These are phyloP conservation scores for Citrus sp. DNA, from an alignment of 345 rosid species.

Conservation along the genomic window DNA sequence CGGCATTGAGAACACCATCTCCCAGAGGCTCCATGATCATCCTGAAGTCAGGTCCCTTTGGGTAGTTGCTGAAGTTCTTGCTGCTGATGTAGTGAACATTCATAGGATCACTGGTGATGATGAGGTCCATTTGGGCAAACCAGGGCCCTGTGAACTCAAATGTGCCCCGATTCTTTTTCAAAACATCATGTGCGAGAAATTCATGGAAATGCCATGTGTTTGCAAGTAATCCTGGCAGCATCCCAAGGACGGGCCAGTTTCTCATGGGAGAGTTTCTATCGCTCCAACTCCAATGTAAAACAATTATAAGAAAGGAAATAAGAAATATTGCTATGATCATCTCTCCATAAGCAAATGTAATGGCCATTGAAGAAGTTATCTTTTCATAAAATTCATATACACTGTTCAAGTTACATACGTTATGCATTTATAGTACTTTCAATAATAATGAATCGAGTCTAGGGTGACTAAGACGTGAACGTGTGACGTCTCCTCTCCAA, in stretches of 20 bases:
- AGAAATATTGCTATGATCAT: background rate
- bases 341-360: no score
- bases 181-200: background rate
- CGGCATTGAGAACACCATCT: no score
- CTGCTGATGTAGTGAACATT: conserved; percentile 8
- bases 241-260: conserved; percentile 22
- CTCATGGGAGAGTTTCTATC: background rate
- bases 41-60: background rate
- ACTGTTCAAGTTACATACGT: no score
- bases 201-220: background rate
- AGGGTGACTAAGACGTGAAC: no score
- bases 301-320: background rate
- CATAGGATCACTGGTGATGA: conserved; percentile 9
- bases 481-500: no score
- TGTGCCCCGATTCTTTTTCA: conserved; percentile 4
- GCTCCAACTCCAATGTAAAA: background rate
- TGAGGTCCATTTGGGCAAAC: conserved; percentile 9
- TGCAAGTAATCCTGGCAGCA: conserved; percentile 13
- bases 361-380: no score
- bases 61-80: conserved; percentile 19
- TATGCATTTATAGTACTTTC: no score
- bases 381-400: no score
- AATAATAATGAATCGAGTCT: no score
- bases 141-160: conserved; percentile 22
- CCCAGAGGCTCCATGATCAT: no score